Evolutionary conservation across 306 rosid genomes (phyloP).

Genomic region (Rubus idaeus): DNA sequence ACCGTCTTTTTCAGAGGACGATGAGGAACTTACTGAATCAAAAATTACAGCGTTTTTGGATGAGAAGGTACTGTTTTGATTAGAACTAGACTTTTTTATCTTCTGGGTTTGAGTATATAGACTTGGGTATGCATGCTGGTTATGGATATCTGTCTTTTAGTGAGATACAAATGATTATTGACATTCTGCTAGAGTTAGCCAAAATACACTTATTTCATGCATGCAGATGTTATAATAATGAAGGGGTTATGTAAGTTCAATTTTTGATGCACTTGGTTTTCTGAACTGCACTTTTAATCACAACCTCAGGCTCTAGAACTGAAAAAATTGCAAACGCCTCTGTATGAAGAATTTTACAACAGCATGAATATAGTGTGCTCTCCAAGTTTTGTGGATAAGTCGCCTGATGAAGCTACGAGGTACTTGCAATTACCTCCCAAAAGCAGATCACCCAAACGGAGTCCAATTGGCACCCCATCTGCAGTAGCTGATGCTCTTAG

Average conservation of each 20-base stretch:
- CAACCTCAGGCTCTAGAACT: slow-evolving; percentile 82
- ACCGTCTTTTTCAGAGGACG: slow-evolving; percentile 77
- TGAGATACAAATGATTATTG: not conserved
- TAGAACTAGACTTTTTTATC: slow-evolving; percentile 4
- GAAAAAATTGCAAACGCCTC: slow-evolving; percentile 91
- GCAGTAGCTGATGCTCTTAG: slow-evolving; percentile 48
- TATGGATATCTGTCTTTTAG: not conserved
- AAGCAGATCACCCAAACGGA: slow-evolving; percentile 82
- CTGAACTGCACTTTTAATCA: slow-evolving; percentile 19
- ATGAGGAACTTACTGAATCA: slow-evolving; percentile 93
- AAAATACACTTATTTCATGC: slow-evolving; percentile 1
- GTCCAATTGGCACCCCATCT: slow-evolving; percentile 58
- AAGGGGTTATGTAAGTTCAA: not conserved
- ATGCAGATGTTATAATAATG: not conserved
- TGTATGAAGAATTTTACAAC: slow-evolving; percentile 91
- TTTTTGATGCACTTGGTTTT: slow-evolving; percentile 17
- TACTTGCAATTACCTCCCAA: slow-evolving; percentile 94
- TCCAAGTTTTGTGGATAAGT: slow-evolving; percentile 52
- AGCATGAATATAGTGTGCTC: slow-evolving; percentile 71
- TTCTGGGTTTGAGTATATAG: not conserved
- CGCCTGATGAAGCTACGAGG: slow-evolving; percentile 55
- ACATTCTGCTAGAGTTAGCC: not conserved
- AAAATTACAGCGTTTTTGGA: slow-evolving; percentile 86
- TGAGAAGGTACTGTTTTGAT: slow-evolving; percentile 71
- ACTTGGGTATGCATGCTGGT: not conserved